Conservation (phyloP, 768 basidiomycete genomes). For the Termitomyces sp. region DNA sequence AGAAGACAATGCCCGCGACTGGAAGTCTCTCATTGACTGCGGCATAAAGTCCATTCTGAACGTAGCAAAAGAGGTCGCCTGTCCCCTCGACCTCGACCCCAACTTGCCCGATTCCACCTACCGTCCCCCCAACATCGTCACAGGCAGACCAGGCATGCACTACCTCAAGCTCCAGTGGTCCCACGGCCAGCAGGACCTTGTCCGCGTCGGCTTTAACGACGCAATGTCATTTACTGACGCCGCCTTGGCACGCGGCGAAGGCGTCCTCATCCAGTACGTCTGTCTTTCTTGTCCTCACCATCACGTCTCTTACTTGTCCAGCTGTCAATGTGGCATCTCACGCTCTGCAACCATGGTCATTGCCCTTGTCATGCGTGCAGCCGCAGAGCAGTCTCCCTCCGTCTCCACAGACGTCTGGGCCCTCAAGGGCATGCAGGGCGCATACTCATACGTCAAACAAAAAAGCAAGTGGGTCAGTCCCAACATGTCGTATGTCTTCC, state of each 20-base stretch:
- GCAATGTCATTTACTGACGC: constrained; percentile 83
- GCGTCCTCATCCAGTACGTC: constrained; percentile 81
- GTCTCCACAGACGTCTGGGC: constrained; percentile 76
- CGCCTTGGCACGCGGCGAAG: constrained; percentile 69
- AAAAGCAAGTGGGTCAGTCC: constrained; percentile 87
- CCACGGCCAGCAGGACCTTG: constrained; percentile 89
- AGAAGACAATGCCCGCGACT: constrained; percentile 87
- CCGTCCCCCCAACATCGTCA: constrained; percentile 60
- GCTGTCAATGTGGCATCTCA: constrained; percentile 93
- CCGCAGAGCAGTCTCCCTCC: constrained; percentile 56
- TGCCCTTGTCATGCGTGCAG: constrained; percentile 92
- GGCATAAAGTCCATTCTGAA: constrained; percentile 82
- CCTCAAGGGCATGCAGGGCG: constrained; percentile 83
- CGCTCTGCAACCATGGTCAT: constrained; percentile 88
- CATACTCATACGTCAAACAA: constrained; percentile 85
- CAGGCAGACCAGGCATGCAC: constrained; percentile 74
- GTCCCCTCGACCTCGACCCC: constrained; percentile 47
- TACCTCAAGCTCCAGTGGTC: constrained; percentile 92
- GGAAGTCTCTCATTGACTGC: constrained; percentile 61
- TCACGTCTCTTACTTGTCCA: constrained; percentile 26
- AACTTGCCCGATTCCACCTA: constrained; percentile 39
- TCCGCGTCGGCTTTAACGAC: constrained; percentile 67
- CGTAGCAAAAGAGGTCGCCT: constrained; percentile 86
- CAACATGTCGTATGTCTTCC: constrained; percentile 80
- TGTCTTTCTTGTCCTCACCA: constrained; percentile 16